Evolutionary conservation across 2,329 filamentous ascomycete species (phyloP), one percentile per base, ranked within the genome.

Genomic region (Monosporascus sp.): DNA sequence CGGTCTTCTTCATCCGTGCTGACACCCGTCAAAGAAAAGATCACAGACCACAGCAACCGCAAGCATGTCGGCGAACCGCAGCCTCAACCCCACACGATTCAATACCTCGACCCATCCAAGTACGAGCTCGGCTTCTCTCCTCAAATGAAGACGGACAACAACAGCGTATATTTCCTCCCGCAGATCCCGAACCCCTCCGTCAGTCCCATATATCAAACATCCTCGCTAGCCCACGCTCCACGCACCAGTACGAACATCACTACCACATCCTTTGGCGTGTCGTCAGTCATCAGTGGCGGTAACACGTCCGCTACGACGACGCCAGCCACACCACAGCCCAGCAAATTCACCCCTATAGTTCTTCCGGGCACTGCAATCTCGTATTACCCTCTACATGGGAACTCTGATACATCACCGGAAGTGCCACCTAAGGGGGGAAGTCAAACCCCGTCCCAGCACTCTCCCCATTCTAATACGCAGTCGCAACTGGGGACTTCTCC

Each of bases 101-200:
- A 55, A 14, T 62, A 58, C 44, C 37, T 62, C 37, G 59, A 58
- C 37, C 51, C 58, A 1, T 60, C 55, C 15, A 51, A 51, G 48
- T 59, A 59, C 50, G 37, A 59, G 37, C 41, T 35, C 31, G 31
- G 31, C 11, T 56, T 8, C 26, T 58, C 14, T 48, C 60, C 8
- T 54, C 54, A 35, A 35, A 35, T 35, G 14, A 15, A 46, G 43
- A 15, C 41, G n/a, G 41, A 24, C 41, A 44, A 44, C 3, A 31
- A 35, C 31, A 11, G 31, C 31, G 31, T 9, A 9, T 35, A 35
- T 5, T 35, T 35, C 31, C 31, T 35, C 31, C 31, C 31, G 31
- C 31, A 35, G 3, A 35, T 14, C 31, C 31, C 11, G 11, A 35
- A 35, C 11, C 9, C 4, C 31, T 35, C 31, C 5, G 31, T 35